These are phyloP conservation scores for Picea glauca DNA, from an alignment of 75 land plant genomes.

Conservation along the genomic window DNA sequence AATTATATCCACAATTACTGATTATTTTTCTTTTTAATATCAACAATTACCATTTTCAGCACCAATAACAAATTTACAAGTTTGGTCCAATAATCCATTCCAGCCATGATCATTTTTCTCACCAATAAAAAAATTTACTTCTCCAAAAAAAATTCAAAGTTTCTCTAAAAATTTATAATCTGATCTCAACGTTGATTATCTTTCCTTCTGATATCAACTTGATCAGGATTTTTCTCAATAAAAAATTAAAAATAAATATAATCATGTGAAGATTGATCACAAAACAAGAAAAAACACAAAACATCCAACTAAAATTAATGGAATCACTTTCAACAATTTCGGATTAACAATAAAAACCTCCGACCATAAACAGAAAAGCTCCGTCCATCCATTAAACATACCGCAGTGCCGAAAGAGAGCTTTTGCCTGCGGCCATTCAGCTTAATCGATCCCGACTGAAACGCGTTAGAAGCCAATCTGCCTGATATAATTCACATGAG, in stretches of 20 bases:
- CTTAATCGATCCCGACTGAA: constrained; percentile 71
- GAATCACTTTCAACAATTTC: neutral
- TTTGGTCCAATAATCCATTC: too few species aligned
- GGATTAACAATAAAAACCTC: neutral
- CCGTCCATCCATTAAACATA: constrained; percentile 17
- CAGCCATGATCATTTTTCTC: too few species aligned
- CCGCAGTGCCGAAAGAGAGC: constrained; percentile 88
- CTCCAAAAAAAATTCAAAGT: too few species aligned
- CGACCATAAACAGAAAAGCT: neutral
- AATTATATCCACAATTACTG: too few species aligned
- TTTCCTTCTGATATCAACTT: too few species aligned
- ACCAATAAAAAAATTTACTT: too few species aligned
- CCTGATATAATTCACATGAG: constrained; percentile 17
- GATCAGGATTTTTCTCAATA: neutral
- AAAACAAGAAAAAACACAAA: neutral
- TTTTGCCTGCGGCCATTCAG: constrained; percentile 80
- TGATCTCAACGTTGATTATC: too few species aligned
- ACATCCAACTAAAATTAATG: neutral
- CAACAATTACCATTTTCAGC: too few species aligned
- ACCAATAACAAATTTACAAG: too few species aligned
- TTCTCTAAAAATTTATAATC: too few species aligned
- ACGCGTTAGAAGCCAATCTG: constrained; percentile 79
- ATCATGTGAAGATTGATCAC: too few species aligned
- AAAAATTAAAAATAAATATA: neutral
- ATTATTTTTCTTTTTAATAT: too few species aligned